A percentile compares a stretch with the other conserved stretches of the same genome.
Conservation (phyloP, 2,329 filamentous ascomycete genomes). For the Penicillium hordei region DNA sequence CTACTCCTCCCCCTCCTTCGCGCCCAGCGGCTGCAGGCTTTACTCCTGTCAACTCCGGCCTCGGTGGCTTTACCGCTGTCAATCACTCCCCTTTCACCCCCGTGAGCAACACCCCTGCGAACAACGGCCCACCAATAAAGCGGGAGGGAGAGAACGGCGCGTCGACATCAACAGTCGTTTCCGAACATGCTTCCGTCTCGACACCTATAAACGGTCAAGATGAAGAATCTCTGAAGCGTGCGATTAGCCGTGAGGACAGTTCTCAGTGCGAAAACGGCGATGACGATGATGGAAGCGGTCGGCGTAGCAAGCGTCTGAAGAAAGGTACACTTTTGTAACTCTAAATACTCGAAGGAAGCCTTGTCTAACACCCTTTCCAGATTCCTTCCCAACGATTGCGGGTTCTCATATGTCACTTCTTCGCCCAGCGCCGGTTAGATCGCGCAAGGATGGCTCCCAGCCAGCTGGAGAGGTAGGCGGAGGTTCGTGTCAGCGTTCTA, state of each 20-base stretch:
- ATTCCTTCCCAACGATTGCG: conserved; percentile 71
- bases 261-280: conserved; percentile 52
- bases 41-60: conserved; percentile 67
- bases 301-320: conserved; percentile 89
- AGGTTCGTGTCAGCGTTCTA: conserved; percentile 7
- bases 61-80: conserved; percentile 59
- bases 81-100: conserved; percentile 52
- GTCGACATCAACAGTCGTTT: conserved; percentile 62
- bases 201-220: conserved; percentile 55
- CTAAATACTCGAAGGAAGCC: neutral
- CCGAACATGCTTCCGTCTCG: conserved; percentile 62
- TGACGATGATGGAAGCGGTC: conserved; percentile 63
- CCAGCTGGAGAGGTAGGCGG: conserved; percentile 58
- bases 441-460: conserved; percentile 55
- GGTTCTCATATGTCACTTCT: conserved; percentile 97
- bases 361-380: conserved; percentile 23
- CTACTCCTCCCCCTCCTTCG: conserved; percentile 36
- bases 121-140: conserved; percentile 46
- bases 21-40: conserved; percentile 54
- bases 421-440: conserved; percentile 68
- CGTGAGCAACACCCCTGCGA: conserved; percentile 44
- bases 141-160: conserved; percentile 57
- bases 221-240: conserved; percentile 70
- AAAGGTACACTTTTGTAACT: conserved; percentile 60
- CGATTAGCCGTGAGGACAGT: conserved; percentile 61